Percentiles rank a stretch among this genome's conserved stretches.
phyloP scores from a whole-genome alignment of 495 filamentous ascomycete genomes.

The Aeminium ludgeri region DNA sequence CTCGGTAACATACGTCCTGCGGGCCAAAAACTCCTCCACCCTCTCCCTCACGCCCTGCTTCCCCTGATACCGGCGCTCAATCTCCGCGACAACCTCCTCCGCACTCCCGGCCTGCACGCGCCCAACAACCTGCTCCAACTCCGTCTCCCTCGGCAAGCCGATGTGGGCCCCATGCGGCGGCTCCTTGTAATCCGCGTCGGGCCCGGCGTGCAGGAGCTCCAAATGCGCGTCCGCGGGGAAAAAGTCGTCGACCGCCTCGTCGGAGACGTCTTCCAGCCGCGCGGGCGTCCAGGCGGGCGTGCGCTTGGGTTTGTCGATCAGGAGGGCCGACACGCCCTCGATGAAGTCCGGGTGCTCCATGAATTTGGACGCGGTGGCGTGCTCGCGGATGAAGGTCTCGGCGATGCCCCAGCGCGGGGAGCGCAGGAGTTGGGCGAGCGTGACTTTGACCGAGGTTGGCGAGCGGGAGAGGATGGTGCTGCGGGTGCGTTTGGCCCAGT shows the following conservation, averaged over 20 bases:
- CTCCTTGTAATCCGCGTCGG: conserved; percentile 23
- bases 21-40: conserved; percentile 27
- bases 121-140: conserved; percentile 41
- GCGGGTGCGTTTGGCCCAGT: conserved; percentile 63
- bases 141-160: conserved; percentile 58
- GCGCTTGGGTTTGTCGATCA: conserved; percentile 47
- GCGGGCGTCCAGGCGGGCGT: conserved; percentile 55
- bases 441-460: conserved; percentile 68
- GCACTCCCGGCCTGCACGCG: conserved; percentile 19
- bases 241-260: conserved; percentile 36
- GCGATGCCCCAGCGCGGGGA: conserved; percentile 59
- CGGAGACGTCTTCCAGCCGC: conserved; percentile 42
- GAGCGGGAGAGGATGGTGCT: conserved; percentile 54
- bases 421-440: conserved; percentile 61
- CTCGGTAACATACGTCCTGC: conserved; percentile 15
- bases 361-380: conserved; percentile 62
- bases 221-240: conserved; percentile 41
- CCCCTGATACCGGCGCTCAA: conserved; percentile 27
- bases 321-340: conserved; percentile 61
- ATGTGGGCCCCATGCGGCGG: conserved; percentile 38
- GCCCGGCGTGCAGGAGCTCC: conserved; percentile 31
- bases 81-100: conserved; percentile 31
- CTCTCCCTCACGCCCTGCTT: conserved; percentile 31
- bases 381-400: conserved; percentile 68
- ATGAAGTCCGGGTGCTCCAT: conserved; percentile 79